A percentile compares a stretch with the other conserved stretches of the same genome.
phyloP scores from a whole-genome alignment of 176 grass and related monocot species.

The Musa itinerans region DNA sequence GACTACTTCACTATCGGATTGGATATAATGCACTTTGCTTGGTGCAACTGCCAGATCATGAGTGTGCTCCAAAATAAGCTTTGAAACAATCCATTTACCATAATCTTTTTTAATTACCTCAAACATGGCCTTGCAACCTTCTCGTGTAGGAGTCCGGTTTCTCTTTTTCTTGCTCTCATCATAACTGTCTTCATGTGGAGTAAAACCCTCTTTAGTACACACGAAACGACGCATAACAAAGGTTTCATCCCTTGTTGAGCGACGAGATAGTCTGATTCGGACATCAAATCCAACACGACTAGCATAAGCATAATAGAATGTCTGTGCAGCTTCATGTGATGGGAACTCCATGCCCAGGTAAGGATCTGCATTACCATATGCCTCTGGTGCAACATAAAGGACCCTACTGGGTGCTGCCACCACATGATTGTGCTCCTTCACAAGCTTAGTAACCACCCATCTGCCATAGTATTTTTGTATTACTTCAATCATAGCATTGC shows the following conservation, averaged over 20 bases:
- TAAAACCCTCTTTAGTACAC: conserved; percentile 58
- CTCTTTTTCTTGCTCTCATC: conserved; percentile 52
- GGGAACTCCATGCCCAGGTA: conserved; percentile 50
- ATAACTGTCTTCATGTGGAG: conserved; percentile 39
- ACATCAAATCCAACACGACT: conserved; percentile 59
- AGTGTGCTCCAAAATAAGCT: conserved; percentile 53
- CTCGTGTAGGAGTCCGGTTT: conserved; percentile 37
- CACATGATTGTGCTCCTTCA: conserved; percentile 66
- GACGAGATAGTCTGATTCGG: conserved; percentile 48
- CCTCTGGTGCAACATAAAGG: conserved; percentile 47
- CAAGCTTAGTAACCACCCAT: conserved; percentile 61
- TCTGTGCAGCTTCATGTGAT: conserved; percentile 56
- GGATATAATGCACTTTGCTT: conserved; percentile 70
- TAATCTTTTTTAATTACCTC: conserved; percentile 59
- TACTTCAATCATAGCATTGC: conserved; percentile 61
- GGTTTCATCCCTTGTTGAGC: conserved; percentile 41
- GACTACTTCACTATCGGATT: conserved; percentile 54
- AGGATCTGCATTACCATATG: conserved; percentile 41
- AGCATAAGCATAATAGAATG: conserved; percentile 69
- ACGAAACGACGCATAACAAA: conserved; percentile 67
- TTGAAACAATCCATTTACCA: conserved; percentile 58
- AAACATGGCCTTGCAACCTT: conserved; percentile 68
- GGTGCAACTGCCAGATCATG: conserved; percentile 49
- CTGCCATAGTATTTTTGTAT: conserved; percentile 62
- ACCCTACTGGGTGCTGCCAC: conserved; percentile 51